Percentiles rank a stretch among this genome's conserved stretches.
Evolutionary conservation across 2,329 filamentous ascomycete genomes (phyloP).

Genomic region (Penicillium psychrosexuale): DNA sequence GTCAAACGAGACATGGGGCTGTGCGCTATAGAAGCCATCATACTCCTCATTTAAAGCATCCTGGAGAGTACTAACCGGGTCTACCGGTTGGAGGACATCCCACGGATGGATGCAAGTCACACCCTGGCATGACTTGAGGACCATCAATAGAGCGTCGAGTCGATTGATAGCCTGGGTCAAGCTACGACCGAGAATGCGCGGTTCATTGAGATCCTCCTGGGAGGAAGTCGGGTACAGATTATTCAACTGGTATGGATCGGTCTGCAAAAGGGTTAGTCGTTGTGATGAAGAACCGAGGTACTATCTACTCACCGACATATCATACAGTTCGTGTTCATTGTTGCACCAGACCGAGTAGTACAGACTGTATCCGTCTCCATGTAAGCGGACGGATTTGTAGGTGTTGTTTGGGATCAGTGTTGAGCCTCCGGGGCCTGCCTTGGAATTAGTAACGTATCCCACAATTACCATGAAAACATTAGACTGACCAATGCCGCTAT

Average conservation of each 20-base stretch:
- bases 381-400: constrained; percentile 40
- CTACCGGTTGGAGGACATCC: constrained; percentile 34
- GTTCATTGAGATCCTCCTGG: background rate
- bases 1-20: constrained; percentile 34
- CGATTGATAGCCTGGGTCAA: constrained; percentile 24
- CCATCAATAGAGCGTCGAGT: constrained; percentile 38
- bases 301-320: constrained; percentile 29
- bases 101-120: constrained; percentile 38
- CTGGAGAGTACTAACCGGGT: constrained; percentile 28
- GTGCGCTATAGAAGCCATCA: constrained; percentile 34
- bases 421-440: constrained; percentile 19
- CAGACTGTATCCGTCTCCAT: constrained; percentile 36
- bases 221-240: constrained; percentile 28
- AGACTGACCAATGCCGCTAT: constrained; percentile 25
- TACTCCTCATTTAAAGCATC: constrained; percentile 33
- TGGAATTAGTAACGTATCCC: background rate
- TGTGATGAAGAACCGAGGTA: background rate
- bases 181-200: constrained; percentile 20
- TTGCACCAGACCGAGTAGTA: constrained; percentile 45
- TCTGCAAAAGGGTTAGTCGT: constrained; percentile 16
- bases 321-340: constrained; percentile 42
- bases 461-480: background rate
- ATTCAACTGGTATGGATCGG: constrained; percentile 37
- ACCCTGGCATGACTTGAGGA: constrained; percentile 41
- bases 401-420: constrained; percentile 34